Evolutionary conservation across 1,139 yeast species (phyloP).

Genomic region (Nakaseomyces nivariensis): DNA sequence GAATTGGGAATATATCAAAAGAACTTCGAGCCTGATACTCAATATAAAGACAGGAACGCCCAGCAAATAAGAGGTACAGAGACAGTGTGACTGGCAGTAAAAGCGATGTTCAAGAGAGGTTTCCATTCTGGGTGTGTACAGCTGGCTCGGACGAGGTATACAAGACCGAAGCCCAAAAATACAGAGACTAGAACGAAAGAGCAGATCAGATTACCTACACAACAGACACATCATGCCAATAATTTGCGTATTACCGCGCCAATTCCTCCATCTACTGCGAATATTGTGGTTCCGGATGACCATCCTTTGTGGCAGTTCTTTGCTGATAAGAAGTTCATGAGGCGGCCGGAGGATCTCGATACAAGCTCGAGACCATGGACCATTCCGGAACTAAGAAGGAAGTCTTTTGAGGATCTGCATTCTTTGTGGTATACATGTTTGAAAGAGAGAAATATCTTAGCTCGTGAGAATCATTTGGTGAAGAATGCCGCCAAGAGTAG

Average conservation of each 20-base stretch:
- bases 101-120: conserved; percentile 1
- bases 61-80: too few relatives aligned
- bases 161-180: conserved; percentile 21
- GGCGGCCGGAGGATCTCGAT: conserved; percentile 49
- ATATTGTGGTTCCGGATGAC: conserved; percentile 64
- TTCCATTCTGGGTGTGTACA: conserved; percentile 4
- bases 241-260: conserved; percentile 62
- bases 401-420: conserved; percentile 86
- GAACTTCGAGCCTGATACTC: too few relatives aligned
- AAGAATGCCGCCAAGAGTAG: conserved; percentile 34
- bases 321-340: conserved; percentile 48
- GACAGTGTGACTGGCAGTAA: too few relatives aligned
- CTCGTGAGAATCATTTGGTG: conserved; percentile 57
- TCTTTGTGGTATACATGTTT: conserved; percentile 80
- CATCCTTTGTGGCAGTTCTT: conserved; percentile 97
- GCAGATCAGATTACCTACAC: conserved; percentile 15
- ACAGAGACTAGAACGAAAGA: conserved; percentile 13
- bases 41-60: too few relatives aligned
- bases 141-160: conserved; percentile 22
- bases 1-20: too few relatives aligned
- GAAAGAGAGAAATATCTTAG: conserved; percentile 70
- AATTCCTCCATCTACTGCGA: conserved; percentile 68
- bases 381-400: conserved; percentile 78
- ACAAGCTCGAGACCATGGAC: conserved; percentile 75
- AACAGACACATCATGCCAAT: conserved; percentile 23